A percentile compares a stretch with the other conserved stretches of the same genome.
phyloP scores from a whole-genome alignment of 192 early-diverging fungal genomes.

The Martensiomyces pterosporus region DNA sequence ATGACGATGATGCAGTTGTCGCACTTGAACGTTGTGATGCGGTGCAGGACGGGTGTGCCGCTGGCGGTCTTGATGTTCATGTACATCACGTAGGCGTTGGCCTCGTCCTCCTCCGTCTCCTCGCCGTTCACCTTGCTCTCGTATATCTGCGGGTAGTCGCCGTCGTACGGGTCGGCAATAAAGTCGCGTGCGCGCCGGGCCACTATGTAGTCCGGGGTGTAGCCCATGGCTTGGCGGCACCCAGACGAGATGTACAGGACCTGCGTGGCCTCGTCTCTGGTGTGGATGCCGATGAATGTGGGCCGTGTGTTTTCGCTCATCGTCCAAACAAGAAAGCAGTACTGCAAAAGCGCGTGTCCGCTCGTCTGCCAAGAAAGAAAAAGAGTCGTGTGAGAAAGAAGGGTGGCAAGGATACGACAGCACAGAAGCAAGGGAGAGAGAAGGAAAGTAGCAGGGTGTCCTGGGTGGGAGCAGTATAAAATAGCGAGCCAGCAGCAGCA shows the following conservation, averaged over 20 bases:
- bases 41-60: constrained; percentile 18
- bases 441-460: background rate
- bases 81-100: constrained; percentile 40
- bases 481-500: no score
- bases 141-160: constrained; percentile 25
- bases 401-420: background rate
- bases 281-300: constrained; percentile 37
- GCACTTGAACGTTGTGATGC: constrained; percentile 33
- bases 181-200: constrained; percentile 22
- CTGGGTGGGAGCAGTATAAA: no score
- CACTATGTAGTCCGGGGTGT: constrained; percentile 29
- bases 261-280: constrained; percentile 27
- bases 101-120: constrained; percentile 33
- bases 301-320: constrained; percentile 15
- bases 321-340: no score
- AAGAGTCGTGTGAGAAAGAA: constrained; percentile 1
- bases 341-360: background rate
- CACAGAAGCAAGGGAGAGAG: background rate
- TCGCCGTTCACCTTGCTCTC: constrained; percentile 23
- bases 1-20: constrained; percentile 38
- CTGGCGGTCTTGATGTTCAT: constrained; percentile 28
- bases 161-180: constrained; percentile 31
- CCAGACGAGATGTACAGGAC: constrained; percentile 47
- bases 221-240: constrained; percentile 29
- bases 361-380: background rate